Conservation (phyloP, 257 asterid species). For the Gardenia jasminoides region DNA sequence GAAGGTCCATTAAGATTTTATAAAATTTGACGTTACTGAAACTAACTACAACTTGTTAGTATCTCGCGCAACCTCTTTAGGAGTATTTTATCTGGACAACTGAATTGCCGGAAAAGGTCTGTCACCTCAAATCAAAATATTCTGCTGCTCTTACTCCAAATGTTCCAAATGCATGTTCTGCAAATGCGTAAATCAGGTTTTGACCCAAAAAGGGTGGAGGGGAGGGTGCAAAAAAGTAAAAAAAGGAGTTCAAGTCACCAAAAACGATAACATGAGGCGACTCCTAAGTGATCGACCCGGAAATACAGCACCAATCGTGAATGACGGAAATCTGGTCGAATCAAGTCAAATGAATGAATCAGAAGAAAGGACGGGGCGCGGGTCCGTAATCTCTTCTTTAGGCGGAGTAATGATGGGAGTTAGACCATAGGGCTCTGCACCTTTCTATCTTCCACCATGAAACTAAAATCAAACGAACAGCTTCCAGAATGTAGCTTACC, state of each 20-base stretch:
- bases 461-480: neutral
- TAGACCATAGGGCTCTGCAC: neutral
- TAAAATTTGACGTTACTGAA: no score
- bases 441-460: neutral
- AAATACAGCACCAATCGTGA: neutral
- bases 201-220: no score
- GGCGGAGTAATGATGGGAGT: neutral
- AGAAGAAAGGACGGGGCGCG: no score
- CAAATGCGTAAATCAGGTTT: neutral
- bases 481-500: neutral
- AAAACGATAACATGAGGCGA: neutral
- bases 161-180: no score
- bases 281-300: no score
- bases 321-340: neutral
- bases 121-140: neutral
- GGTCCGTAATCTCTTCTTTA: neutral
- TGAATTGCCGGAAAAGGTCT: neutral
- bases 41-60: no score
- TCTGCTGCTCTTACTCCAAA: neutral
- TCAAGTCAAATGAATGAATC: constrained; percentile 1
- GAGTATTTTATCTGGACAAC: neutral
- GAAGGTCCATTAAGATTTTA: no score
- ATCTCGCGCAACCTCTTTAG: no score
- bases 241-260: no score
- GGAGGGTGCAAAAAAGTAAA: no score